Conservation (phyloP, 1,139 yeast genomes). For the Suhomyces guaymorum region DNA sequence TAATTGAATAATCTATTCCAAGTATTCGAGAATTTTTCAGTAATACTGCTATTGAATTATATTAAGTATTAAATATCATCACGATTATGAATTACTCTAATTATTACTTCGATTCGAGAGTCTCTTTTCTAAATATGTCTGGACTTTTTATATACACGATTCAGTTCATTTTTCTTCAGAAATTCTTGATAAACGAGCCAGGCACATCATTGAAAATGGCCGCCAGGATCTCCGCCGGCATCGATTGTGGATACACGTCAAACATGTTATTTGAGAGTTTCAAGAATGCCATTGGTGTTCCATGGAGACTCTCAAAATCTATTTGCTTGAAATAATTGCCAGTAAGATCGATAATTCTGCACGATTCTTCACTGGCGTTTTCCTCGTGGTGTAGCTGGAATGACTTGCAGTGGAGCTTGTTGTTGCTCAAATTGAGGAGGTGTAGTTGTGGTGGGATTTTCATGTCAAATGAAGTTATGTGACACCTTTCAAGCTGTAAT, state of each 20-base stretch:
- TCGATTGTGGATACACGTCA: conserved; percentile 11
- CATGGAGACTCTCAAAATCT: conserved; percentile 7
- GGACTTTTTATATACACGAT: too few species aligned
- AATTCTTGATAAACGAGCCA: conserved; percentile 12
- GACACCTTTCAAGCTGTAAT: conserved; percentile 12
- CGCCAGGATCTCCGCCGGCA: conserved; percentile 9
- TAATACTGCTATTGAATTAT: too few species aligned
- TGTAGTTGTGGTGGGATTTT: conserved; percentile 5
- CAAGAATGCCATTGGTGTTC: conserved; percentile 10
- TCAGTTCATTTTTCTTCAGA: too few species aligned
- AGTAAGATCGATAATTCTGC: conserved; percentile 11
- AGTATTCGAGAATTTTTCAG: not conserved
- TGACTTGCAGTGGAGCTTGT: conserved; percentile 15
- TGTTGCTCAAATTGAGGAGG: conserved; percentile 11
- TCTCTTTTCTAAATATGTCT: too few species aligned
- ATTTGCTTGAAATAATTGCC: conserved; percentile 16
- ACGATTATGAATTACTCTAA: too few species aligned
- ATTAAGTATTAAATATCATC: too few species aligned
- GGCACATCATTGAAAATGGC: conserved; percentile 15
- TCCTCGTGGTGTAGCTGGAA: conserved; percentile 2
- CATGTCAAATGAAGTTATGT: conserved; percentile 9
- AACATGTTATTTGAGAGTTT: conserved; percentile 15
- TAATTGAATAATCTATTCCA: not conserved
- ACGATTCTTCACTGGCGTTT: not conserved
- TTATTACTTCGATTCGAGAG: too few species aligned